phyloP scores from a whole-genome alignment of 2,329 filamentous ascomycete species.

The Waltergamsia citrina region DNA sequence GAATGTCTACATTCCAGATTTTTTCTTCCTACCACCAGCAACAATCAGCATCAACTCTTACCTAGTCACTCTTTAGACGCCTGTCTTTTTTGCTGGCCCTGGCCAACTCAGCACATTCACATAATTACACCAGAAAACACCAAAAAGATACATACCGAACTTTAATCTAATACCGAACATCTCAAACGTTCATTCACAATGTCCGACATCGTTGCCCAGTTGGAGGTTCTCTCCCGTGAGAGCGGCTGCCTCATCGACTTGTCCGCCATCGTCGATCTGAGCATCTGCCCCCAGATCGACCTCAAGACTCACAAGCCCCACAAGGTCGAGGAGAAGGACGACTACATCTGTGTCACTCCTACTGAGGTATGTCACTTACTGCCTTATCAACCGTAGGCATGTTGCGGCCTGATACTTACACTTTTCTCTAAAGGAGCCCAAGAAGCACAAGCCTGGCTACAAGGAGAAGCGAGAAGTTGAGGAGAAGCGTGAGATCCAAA shows the following conservation, averaged over 20 bases:
- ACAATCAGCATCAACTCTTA: conserved; percentile 1
- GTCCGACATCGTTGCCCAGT: conserved; percentile 10
- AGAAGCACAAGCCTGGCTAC: not conserved
- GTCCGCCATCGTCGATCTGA: conserved; percentile 10
- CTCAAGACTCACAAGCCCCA: conserved; percentile 9
- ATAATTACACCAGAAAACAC: not conserved
- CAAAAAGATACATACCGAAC: conserved; percentile 1
- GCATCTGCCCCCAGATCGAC: conserved; percentile 11
- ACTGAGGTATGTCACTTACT: too few species aligned
- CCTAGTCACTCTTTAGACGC: conserved; percentile 6
- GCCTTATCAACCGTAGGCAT: too few species aligned
- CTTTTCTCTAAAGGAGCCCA: too few species aligned
- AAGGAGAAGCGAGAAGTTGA: too few species aligned
- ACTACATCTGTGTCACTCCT: conserved; percentile 11
- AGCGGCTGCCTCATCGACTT: conserved; percentile 12
- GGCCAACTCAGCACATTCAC: too few species aligned
- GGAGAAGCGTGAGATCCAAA: not conserved
- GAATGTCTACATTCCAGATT: conserved; percentile 1
- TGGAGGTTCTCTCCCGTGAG: conserved; percentile 11
- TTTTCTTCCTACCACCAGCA: conserved; percentile 5
- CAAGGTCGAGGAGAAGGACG: conserved; percentile 10
- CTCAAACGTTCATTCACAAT: conserved; percentile 9
- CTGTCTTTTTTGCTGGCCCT: not conserved
- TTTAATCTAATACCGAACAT: not conserved
- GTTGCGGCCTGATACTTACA: too few species aligned